phyloP scores from a whole-genome alignment of 306 rosid genomes.

The Astragalus membranaceus region DNA sequence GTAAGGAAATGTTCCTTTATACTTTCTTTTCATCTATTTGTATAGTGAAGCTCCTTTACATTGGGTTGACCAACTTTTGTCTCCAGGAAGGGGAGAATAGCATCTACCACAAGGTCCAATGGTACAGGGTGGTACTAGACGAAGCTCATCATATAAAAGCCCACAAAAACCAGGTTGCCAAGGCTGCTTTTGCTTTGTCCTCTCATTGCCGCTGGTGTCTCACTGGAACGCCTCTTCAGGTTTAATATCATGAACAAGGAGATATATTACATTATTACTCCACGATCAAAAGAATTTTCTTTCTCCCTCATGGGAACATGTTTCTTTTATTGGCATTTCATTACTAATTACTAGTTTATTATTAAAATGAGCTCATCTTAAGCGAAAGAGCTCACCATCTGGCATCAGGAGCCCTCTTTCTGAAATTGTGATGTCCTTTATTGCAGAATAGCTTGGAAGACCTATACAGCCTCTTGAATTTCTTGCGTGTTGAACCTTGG shows the following conservation, averaged over 20 bases:
- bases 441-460: conserved; percentile 88
- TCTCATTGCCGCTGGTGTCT: conserved; percentile 90
- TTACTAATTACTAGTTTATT: neutral
- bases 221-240: conserved; percentile 95
- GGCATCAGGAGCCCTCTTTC: neutral
- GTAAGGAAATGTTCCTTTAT: conserved; percentile 35
- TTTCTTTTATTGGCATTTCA: neutral
- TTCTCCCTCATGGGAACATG: neutral
- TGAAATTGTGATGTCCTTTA: conserved; percentile 10
- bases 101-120: conserved; percentile 62
- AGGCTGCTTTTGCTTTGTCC: conserved; percentile 57
- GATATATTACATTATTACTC: neutral
- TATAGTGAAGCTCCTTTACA: neutral
- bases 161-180: conserved; percentile 50
- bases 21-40: neutral
- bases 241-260: conserved; percentile 1
- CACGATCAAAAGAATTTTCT: neutral
- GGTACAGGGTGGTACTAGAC: conserved; percentile 89
- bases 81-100: conserved; percentile 58
- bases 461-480: conserved; percentile 67
- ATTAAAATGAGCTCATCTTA: neutral
- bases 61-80: neutral
- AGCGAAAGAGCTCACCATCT: neutral
- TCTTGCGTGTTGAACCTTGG: conserved; percentile 92
- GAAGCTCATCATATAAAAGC: conserved; percentile 88